phyloP scores from a whole-genome alignment of 371 early-diverging fungal genomes.

The Quaeritorhiza haematococci region DNA sequence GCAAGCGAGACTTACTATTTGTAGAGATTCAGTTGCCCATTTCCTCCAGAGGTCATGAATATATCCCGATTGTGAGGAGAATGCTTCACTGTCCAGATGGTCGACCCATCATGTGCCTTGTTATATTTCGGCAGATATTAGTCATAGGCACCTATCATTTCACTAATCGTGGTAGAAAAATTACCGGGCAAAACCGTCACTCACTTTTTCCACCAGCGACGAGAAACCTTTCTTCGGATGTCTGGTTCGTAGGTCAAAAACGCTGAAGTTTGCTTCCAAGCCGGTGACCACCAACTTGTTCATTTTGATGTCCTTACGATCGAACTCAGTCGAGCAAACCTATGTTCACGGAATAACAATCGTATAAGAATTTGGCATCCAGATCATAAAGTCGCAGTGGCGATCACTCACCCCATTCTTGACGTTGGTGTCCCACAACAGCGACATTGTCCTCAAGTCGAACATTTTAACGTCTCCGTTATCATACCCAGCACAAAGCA shows the following conservation, averaged over 20 bases:
- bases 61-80: conserved; percentile 63
- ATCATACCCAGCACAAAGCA: conserved; percentile 70
- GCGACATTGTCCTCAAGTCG: conserved; percentile 56
- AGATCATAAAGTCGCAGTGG: background rate
- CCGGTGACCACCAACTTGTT: conserved; percentile 52
- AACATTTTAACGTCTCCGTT: conserved; percentile 74
- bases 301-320: conserved; percentile 45
- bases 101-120: conserved; percentile 49
- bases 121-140: background rate
- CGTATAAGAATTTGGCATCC: background rate
- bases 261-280: conserved; percentile 36
- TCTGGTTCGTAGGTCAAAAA: conserved; percentile 44
- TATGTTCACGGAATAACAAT: conserved; percentile 11
- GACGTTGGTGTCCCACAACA: conserved; percentile 69
- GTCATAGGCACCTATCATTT: background rate
- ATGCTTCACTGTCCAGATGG: conserved; percentile 70
- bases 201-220: conserved; percentile 33
- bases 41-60: conserved; percentile 61
- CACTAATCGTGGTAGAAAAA: background rate
- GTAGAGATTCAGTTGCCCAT: conserved; percentile 56
- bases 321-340: conserved; percentile 63
- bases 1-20: conserved; percentile 35
- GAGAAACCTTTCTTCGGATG: conserved; percentile 53
- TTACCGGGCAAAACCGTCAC: too few species aligned
- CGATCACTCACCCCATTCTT: conserved; percentile 55